Base-by-base conservation (phyloP, 1,139 yeast genomes). In the Hyphopichia buzzinii region DNA sequence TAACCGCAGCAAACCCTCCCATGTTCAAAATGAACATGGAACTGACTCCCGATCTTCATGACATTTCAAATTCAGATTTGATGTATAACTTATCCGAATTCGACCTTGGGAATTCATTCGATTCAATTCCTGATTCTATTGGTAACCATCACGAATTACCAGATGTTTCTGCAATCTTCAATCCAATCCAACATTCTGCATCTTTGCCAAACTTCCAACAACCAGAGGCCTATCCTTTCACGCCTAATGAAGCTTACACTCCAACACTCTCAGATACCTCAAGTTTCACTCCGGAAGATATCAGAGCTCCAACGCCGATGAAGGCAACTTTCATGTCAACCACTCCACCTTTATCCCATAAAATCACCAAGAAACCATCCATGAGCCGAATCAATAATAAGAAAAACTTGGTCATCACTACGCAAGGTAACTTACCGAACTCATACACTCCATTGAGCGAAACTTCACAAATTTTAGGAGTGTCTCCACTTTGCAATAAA, bases 21-120 rank as follows among this genome's bases (percentile, higher is more conserved):
- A 40, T 47, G 28, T 48, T 48, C 39, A 48, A 49, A 31, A 41
- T 47, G 34, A 41, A 42, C 29, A 44, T 47, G 37, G 55, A 52
- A 21, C 43, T 48, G 3, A 45, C 50, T 17, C 33, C 47, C 19
- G 56, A 30, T 24, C 22, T 30, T 16, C 7, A 56, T 4, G 17
- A 29, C 16, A 15, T 24, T n/a, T 10, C 12, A 10, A 33, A 29
- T 33, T 29, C 45, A 34, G 62, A 56, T 33, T 49, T 56, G 30
- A 45, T 60, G 46, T 58, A 59, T 40, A 53, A 52, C 37, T 37
- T 49, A 29, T 46, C 49, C 17, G 66, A 60, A 27, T 55, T 55
- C 33, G 64, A 61, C 19, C 42, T 58, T 30, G 54, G 52, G 3
- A 58, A 54, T 37, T 55, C 62, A 2, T 48, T 61, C 21, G 66